Base-by-base conservation (phyloP, 352 stramenopile genomes). In the Phytophthora gonapodyides region DNA sequence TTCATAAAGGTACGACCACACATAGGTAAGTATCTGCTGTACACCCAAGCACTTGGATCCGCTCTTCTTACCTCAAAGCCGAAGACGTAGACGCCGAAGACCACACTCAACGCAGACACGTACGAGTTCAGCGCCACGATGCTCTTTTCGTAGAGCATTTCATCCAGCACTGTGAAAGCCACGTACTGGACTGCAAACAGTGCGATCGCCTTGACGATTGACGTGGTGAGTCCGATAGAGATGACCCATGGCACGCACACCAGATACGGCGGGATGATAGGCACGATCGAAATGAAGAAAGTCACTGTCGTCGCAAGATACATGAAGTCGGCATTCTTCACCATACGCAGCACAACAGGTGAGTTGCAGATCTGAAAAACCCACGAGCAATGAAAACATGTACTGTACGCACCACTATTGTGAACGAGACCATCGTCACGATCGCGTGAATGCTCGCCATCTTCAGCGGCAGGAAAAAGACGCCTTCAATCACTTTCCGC, bases 111-210 rank as follows among this genome's bases (percentile, higher is more conserved):
- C 21, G 84, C 87, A 0, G 87, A 94, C 5, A 96, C 84, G 45
- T 96, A 96, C 46, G 87, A 84, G 55, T 96, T 96, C 16, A 96
- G 62, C 8, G 85, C 75, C 12, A 92, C 78, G 17, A 96, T 90
- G 51, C 80, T 94, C 63, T 94, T 94, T 71, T 96, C 84, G 60
- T 96, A 96, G 0, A 96, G 71, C 82, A 94, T 92, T 58, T 94
- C 84, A 55, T 96, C 87, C 41, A 96, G 68, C 34, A 93, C 74
- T 1, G 82, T 90, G 53, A 96, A 94, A 1, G 81, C 87, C 41
- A 96, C 80, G 43, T 96, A 96, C 45, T 96, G 84, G 17, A 93
- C 84, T 0, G 66, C 78, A 64, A 96, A 93, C 1, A 96, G 74
- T 16, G 82, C 73, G 42, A 93, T 67, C 11, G 84, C 87, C 53